These are phyloP conservation scores for Solanum stenotomum DNA, from an alignment of 257 asterid genomes.

Conservation along the genomic window DNA sequence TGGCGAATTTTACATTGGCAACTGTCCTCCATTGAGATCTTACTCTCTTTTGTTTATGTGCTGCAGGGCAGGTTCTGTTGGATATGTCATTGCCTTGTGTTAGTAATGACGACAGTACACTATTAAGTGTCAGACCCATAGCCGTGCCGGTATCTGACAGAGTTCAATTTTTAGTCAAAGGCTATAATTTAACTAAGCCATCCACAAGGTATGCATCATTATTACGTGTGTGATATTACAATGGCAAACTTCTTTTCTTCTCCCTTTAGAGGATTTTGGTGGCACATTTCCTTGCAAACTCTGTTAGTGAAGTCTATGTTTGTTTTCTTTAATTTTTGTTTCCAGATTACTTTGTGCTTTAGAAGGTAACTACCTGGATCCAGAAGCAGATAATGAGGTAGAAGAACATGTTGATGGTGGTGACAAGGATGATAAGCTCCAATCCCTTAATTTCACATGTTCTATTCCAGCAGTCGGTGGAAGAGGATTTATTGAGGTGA, in stretches of 20 bases:
- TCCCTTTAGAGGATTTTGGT: neutral
- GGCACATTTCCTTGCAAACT: neutral
- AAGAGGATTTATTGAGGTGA: conserved; percentile 77
- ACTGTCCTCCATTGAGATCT: neutral
- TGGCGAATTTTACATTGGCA: neutral
- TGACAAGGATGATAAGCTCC: conserved; percentile 18
- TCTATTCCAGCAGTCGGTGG: conserved; percentile 48
- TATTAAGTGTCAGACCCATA: conserved; percentile 57
- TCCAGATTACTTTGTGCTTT: conserved; percentile 36
- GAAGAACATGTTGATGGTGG: conserved; percentile 4
- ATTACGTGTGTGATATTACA: neutral
- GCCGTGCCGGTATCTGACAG: conserved; percentile 56
- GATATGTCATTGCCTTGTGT: conserved; percentile 41
- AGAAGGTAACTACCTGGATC: conserved; percentile 27
- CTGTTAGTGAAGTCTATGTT: neutral
- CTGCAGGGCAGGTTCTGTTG: conserved; percentile 56
- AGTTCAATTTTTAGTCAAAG: conserved; percentile 54
- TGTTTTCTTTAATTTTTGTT: neutral
- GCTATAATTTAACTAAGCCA: conserved; percentile 42
- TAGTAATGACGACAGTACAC: conserved; percentile 22
- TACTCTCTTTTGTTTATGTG: conserved; percentile 2
- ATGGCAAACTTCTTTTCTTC: neutral
- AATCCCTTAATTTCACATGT: conserved; percentile 34
- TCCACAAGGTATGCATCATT: conserved; percentile 40
- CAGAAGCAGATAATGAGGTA: conserved; percentile 14